Evolutionary conservation across 2,329 filamentous ascomycete genomes (phyloP), one percentile per base, ranked within the genome.

Genomic region (Amauroascus verrucosus): DNA sequence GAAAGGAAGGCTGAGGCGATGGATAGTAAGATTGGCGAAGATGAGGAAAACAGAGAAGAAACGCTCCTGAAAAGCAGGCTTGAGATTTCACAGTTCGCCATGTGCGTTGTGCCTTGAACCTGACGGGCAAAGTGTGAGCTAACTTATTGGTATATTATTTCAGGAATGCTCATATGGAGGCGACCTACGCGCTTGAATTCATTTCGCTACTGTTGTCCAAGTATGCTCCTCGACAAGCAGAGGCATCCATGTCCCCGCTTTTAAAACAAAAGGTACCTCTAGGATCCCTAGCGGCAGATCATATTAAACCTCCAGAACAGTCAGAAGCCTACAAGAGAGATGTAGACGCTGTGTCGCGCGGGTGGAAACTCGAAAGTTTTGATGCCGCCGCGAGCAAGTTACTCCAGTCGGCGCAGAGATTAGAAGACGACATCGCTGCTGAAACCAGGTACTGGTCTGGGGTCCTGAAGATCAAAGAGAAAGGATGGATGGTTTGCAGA

Each of bases 371-470:
- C 57, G 81, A 90, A 62, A 84, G 84, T 44, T 81, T 95, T 59
- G 83, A 86, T 61, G 79, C 80, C 32, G 83, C 86, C 2, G 83
- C 88, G 1, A 84, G 87, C 61, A 83, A 83, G 33, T 78, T 95
- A 20, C 72, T 88, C 13, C 77, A 81, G 8, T 84, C 89, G 3
- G 85, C 86, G 0, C 76, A 78, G 24, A 78, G 87, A 38, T 71
- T 98, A 11, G 80, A 88, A 61, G 79, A 78, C 9, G 90, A 95
- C 66, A 85, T 94, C 32, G 77, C 80, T 8, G 80, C 82, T 28
- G 93, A 98, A 72, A 84, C 83, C 1, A 84, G 79, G 61, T 98
- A 95, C 68, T 98, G 93, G 93, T 79, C 85, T 53, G 85, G 95
- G 61, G 79, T 97, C 1, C 73, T 95, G 45, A 80, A 82, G 8